These are phyloP conservation scores for Silene noctiflora DNA, from an alignment of 179 eudicot genomes.

Conservation along the genomic window DNA sequence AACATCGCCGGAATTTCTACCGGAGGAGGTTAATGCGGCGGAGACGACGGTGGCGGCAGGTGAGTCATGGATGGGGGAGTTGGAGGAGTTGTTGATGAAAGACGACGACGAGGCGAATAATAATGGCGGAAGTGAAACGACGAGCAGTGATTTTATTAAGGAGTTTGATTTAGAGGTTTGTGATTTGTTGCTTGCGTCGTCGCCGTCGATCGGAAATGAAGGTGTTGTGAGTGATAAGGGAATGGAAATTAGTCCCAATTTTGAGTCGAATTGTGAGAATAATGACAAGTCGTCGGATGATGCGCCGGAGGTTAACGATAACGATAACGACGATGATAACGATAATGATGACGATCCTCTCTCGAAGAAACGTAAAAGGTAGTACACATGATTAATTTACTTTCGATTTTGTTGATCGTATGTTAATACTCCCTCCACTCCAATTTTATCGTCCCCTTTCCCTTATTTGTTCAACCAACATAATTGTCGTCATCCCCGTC, in stretches of 20 bases:
- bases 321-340: slow-evolving; percentile 23
- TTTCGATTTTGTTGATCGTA: not conserved
- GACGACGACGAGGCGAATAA: slow-evolving; percentile 35
- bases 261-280: slow-evolving; percentile 12
- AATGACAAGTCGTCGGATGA: slow-evolving; percentile 25
- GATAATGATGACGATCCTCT: slow-evolving; percentile 39
- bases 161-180: slow-evolving; percentile 22
- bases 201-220: slow-evolving; percentile 23
- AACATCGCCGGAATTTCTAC: not conserved
- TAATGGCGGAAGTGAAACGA: not conserved
- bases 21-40: not conserved
- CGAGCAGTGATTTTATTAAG: not conserved
- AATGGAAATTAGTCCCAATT: slow-evolving; percentile 9
- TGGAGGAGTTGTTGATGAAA: slow-evolving; percentile 50
- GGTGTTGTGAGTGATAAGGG: not conserved
- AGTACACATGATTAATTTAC: not conserved
- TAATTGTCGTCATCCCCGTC: too few relatives aligned
- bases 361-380: slow-evolving; percentile 67
- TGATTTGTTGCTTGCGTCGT: slow-evolving; percentile 39
- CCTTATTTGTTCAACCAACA: too few relatives aligned
- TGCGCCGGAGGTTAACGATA: not conserved
- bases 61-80: slow-evolving; percentile 37
- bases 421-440: too few relatives aligned
- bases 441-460: too few relatives aligned
- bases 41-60: not conserved